Evolutionary conservation across 805 yeast genomes (phyloP), one percentile per base, ranked within the genome.

Genomic region (Candida berthetii): DNA sequence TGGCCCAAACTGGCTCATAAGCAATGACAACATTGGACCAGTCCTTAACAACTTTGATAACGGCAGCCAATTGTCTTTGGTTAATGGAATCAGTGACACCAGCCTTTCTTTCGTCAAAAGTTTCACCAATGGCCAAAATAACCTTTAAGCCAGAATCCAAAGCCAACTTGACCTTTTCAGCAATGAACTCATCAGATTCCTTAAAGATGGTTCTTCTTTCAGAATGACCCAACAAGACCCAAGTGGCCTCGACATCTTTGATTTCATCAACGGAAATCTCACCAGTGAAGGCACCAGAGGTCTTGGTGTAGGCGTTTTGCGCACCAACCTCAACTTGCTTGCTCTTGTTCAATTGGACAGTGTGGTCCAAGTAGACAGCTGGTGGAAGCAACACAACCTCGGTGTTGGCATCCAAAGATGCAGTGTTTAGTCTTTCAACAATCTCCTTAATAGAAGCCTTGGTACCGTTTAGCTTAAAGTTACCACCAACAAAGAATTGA

Each of bases 1-100:
- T 93, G 58, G 99, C 99, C 99, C 99, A 93, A 55, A 93, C 96
- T 58, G 99, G 99, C 76, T 93, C 99, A 74, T 93, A 93, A 61
- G 99, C 99, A 66, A 93, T 72, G 52, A 93, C 98, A 54, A 93
- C 75, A 68, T 85, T 76, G 50, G 84, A 59, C 98, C 98, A 91
- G 81, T 90, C 97, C 59, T 65, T 60, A 49, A 88, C 82, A 47
- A 82, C 73, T 64, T 80, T 84, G 60, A 85, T 70, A 48, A 85
- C 97, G 48, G 98, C 96, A 54, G 79, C 75, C 62, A 91, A 76
- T 78, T 93, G 98, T 74, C 85, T 81, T 65, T 84, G 78, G 68
- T 86, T 82, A 49, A 93, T 95, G 24, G 80, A 78, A 57, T 91
- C 76, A 58, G 99, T 91, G 68, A 78, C 64, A 63, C 85, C 88